These are phyloP conservation scores for Suillus lakei DNA, from an alignment of 768 basidiomycete genomes.

Conservation along the genomic window DNA sequence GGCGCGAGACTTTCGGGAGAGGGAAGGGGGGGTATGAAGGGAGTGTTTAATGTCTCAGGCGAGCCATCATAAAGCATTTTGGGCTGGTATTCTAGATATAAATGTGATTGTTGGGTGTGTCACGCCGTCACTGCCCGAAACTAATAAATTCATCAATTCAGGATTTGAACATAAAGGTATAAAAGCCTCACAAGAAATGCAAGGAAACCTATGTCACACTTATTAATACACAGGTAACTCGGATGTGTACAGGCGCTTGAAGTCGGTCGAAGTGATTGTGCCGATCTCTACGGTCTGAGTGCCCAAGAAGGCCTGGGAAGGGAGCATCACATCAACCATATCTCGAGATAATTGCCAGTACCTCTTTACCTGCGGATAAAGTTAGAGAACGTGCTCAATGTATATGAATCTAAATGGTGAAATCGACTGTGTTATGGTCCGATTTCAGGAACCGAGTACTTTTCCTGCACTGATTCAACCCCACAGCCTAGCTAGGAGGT, in stretches of 20 bases:
- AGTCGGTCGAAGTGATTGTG: constrained; percentile 4
- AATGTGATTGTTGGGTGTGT: constrained; percentile 22
- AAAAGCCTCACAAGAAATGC: constrained; percentile 21
- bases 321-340: constrained; percentile 2
- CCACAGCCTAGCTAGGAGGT: background rate
- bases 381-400: background rate
- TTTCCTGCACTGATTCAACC: constrained; percentile 1
- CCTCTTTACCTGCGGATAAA: background rate
- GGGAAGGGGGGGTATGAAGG: constrained; percentile 43
- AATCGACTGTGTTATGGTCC: background rate
- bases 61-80: constrained; percentile 34
- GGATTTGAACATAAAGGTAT: constrained; percentile 3
- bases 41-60: constrained; percentile 39
- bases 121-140: constrained; percentile 26
- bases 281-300: constrained; percentile 12
- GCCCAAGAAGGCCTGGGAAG: constrained; percentile 10
- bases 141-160: constrained; percentile 15
- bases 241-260: constrained; percentile 10
- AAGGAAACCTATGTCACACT: constrained; percentile 7
- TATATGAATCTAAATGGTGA: background rate
- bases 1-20: constrained; percentile 39
- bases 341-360: background rate
- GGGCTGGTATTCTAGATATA: constrained; percentile 25
- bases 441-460: background rate
- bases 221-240: constrained; percentile 22